Percentiles rank a stretch among this genome's conserved stretches.
Evolutionary conservation across 2,329 filamentous ascomycete species (phyloP).

Genomic region (Elsinoe perseae): DNA sequence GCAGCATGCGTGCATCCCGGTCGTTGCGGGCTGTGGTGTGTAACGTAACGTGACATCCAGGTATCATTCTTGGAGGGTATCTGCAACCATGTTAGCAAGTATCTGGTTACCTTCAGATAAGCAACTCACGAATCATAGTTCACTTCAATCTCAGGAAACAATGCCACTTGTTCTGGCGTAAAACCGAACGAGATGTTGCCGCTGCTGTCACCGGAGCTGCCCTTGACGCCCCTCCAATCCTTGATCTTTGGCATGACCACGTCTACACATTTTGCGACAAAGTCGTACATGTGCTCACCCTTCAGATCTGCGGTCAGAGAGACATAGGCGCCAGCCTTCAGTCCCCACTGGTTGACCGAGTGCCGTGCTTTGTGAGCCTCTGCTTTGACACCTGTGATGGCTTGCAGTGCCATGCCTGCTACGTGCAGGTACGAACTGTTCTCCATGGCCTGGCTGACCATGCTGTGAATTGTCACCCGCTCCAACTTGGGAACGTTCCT

Average conservation of each 20-base stretch:
- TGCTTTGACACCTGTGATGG: slow-evolving; percentile 71
- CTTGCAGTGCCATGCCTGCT: slow-evolving; percentile 74
- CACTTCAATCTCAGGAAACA: slow-evolving; percentile 89
- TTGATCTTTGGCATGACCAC: slow-evolving; percentile 91
- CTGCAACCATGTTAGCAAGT: slow-evolving; percentile 35
- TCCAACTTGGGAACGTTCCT: slow-evolving; percentile 76
- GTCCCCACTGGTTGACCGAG: slow-evolving; percentile 66
- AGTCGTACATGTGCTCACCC: slow-evolving; percentile 79
- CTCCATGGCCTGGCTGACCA: slow-evolving; percentile 59
- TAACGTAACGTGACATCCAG: slow-evolving; percentile 74
- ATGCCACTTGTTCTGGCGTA: slow-evolving; percentile 61
- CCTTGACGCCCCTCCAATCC: slow-evolving; percentile 80
- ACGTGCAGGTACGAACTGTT: slow-evolving; percentile 73
- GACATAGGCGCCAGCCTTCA: slow-evolving; percentile 62
- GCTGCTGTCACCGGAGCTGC: slow-evolving; percentile 71
- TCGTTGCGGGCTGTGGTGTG: slow-evolving; percentile 81
- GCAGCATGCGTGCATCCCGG: slow-evolving; percentile 70
- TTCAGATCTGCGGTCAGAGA: slow-evolving; percentile 69
- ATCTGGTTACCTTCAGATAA: not conserved
- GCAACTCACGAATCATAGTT: slow-evolving; percentile 78
- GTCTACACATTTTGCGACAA: slow-evolving; percentile 82
- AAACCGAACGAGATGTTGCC: slow-evolving; percentile 85
- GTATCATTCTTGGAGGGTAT: slow-evolving; percentile 66
- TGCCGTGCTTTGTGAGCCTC: slow-evolving; percentile 60
- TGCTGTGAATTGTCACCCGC: slow-evolving; percentile 71